Evolutionary conservation across 2,329 filamentous ascomycete genomes (phyloP).

Genomic region (Colletotrichum liriopes): DNA sequence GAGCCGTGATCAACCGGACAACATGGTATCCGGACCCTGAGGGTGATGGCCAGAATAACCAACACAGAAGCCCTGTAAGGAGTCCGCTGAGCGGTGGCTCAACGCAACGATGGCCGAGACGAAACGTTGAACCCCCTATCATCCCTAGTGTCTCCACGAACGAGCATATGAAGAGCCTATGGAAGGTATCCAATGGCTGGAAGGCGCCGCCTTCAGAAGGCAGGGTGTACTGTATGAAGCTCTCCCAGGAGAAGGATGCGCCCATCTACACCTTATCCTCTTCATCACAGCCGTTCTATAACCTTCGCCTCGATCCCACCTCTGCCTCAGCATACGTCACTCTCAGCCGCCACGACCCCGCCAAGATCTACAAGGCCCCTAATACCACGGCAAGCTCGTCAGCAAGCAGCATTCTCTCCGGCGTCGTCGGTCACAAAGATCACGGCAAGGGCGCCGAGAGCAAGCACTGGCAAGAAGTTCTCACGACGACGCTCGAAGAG

Average conservation of each 20-base stretch:
- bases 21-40: constrained; percentile 66
- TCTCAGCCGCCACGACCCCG: constrained; percentile 73
- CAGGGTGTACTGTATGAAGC: constrained; percentile 71
- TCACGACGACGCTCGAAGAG: constrained; percentile 72
- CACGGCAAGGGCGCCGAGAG: constrained; percentile 53
- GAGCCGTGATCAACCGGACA: constrained; percentile 75
- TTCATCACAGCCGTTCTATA: constrained; percentile 75
- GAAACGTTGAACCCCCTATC: constrained; percentile 57
- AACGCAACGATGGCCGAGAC: constrained; percentile 48
- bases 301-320: constrained; percentile 74
- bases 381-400: constrained; percentile 48
- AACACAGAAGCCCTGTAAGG: constrained; percentile 35
- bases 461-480: constrained; percentile 71
- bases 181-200: constrained; percentile 81
- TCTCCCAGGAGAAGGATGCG: constrained; percentile 71
- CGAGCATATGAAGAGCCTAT: constrained; percentile 75
- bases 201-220: constrained; percentile 73
- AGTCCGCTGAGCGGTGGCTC: constrained; percentile 29
- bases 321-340: constrained; percentile 75
- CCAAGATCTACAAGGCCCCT: constrained; percentile 67
- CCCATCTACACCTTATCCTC: constrained; percentile 79
- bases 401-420: constrained; percentile 51
- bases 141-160: constrained; percentile 69
- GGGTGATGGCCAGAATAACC: constrained; percentile 45
- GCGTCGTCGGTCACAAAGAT: constrained; percentile 51